phyloP scores from a whole-genome alignment of 108 stramenopile genomes.

The Halocafeteria seosinensis region DNA sequence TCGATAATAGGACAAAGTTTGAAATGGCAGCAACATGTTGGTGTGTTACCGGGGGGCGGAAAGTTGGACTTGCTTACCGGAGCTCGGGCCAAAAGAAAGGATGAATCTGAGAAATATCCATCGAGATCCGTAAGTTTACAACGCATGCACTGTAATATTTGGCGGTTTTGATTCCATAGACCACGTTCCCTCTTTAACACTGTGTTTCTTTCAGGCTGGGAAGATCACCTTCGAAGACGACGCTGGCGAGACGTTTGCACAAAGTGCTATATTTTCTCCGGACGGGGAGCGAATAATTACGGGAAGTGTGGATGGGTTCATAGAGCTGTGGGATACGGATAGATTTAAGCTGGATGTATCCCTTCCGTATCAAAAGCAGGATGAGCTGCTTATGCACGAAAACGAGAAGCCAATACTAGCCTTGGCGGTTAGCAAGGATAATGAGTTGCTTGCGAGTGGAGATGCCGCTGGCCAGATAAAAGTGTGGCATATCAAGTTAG shows the following conservation, averaged over 20 bases:
- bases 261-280: constrained; percentile 38
- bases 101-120: too few species aligned
- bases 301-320: constrained; percentile 69
- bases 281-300: constrained; percentile 52
- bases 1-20: constrained; percentile 69
- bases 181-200: too few species aligned
- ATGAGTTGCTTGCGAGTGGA: constrained; percentile 58
- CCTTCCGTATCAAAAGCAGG: constrained; percentile 39
- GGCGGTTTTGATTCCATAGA: too few species aligned
- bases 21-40: constrained; percentile 61
- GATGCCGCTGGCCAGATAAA: constrained; percentile 48
- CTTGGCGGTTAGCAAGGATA: constrained; percentile 58
- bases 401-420: constrained; percentile 49
- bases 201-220: too few species aligned
- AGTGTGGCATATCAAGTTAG: constrained; percentile 58
- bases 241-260: neutral
- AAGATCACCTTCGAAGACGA: too few species aligned
- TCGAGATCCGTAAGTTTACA: too few species aligned
- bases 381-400: constrained; percentile 72
- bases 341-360: constrained; percentile 30
- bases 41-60: constrained; percentile 25
- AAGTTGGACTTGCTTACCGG: neutral
- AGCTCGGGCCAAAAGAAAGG: too few species aligned
- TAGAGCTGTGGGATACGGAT: constrained; percentile 72
- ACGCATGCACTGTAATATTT: too few species aligned